These are phyloP conservation scores for Sabuloglossum arenarium DNA, from an alignment of 495 filamentous ascomycete genomes.

Conservation along the genomic window DNA sequence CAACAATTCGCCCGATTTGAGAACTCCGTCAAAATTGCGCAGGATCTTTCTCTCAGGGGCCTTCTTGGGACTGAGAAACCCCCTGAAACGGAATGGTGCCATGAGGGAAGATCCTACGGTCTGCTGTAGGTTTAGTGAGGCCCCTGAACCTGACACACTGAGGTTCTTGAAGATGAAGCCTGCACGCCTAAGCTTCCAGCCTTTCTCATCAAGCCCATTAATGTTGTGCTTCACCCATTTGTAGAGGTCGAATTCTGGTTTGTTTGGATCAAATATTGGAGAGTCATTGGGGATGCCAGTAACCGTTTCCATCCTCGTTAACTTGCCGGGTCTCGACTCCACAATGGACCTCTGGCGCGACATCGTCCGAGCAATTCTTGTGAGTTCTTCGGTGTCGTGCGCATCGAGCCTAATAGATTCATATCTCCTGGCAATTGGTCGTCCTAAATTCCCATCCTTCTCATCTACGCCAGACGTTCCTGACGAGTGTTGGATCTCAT, in stretches of 20 bases:
- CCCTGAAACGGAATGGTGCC: constrained; percentile 26
- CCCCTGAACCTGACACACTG: constrained; percentile 30
- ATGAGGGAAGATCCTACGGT: constrained; percentile 28
- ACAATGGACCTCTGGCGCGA: background rate
- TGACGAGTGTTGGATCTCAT: too few relatives aligned
- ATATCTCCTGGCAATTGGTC: background rate
- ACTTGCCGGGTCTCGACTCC: background rate
- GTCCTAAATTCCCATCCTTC: background rate
- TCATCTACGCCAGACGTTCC: too few relatives aligned
- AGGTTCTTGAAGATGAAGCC: constrained; percentile 29
- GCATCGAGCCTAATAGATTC: background rate
- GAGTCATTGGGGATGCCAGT: background rate
- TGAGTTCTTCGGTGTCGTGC: background rate
- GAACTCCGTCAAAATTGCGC: constrained; percentile 58
- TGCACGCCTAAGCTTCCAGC: background rate
- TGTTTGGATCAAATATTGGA: background rate
- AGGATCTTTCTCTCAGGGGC: constrained; percentile 29
- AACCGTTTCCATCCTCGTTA: background rate
- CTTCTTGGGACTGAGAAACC: constrained; percentile 7
- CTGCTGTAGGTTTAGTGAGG: constrained; percentile 33
- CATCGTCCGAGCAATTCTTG: background rate
- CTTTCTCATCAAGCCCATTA: background rate
- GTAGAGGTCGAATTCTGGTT: background rate
- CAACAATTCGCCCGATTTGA: constrained; percentile 58
- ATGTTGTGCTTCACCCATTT: background rate